phyloP scores from a whole-genome alignment of 2,329 filamentous ascomycete species.

The Penicillium sp. region DNA sequence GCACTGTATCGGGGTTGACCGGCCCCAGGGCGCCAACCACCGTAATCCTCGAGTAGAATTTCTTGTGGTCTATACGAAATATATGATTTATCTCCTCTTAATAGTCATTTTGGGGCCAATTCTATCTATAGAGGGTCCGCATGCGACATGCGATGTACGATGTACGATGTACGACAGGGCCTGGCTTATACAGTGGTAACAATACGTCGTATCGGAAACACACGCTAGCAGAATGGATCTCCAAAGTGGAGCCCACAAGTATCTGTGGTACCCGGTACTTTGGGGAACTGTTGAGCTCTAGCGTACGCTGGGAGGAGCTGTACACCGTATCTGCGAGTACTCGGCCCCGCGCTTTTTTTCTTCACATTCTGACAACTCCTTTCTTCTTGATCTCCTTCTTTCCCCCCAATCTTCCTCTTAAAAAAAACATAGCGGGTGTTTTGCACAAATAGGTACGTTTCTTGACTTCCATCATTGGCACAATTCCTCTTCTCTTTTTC shows the following conservation, averaged over 20 bases:
- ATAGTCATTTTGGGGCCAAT: neutral
- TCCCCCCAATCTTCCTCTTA: conserved; percentile 19
- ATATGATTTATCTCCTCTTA: neutral
- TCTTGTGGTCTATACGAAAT: neutral
- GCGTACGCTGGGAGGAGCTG: conserved; percentile 22
- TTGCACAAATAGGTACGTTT: conserved; percentile 21
- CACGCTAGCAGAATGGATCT: neutral
- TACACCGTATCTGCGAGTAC: conserved; percentile 31
- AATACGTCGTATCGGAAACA: neutral
- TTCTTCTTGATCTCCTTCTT: conserved; percentile 26
- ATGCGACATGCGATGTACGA: neutral
- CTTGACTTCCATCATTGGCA: conserved; percentile 3
- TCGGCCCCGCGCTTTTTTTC: conserved; percentile 27
- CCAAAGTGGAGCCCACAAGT: conserved; percentile 4
- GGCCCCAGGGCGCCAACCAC: neutral
- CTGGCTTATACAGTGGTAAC: neutral
- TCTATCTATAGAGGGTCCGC: neutral
- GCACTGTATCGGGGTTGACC: neutral
- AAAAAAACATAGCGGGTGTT: conserved; percentile 19
- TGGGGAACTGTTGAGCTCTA: conserved; percentile 23
- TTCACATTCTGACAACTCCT: conserved; percentile 9
- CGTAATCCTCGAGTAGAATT: neutral
- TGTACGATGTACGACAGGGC: neutral
- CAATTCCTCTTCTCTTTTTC: neutral
- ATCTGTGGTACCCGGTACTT: conserved; percentile 23